These are phyloP conservation scores for Boletus insuetus DNA, from an alignment of 768 basidiomycete genomes.

Conservation along the genomic window DNA sequence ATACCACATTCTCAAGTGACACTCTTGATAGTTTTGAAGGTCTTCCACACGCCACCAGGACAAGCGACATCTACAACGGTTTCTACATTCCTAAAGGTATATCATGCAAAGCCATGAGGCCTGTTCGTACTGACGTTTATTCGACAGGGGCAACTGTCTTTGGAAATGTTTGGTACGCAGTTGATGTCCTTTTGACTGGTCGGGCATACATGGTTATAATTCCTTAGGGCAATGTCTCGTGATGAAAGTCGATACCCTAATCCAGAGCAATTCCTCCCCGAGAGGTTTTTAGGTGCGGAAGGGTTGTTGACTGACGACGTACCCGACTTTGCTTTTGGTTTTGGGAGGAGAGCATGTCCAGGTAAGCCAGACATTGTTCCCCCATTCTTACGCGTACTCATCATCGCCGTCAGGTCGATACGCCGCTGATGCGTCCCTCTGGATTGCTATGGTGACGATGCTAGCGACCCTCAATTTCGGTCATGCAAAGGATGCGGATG, in stretches of 20 bases:
- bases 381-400: not conserved
- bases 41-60: not conserved
- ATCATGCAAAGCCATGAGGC: not conserved
- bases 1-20: too few species aligned
- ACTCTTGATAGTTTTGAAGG: not conserved
- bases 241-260: not conserved
- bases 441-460: not conserved
- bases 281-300: not conserved
- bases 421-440: not conserved
- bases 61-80: not conserved
- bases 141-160: not conserved
- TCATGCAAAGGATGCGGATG: not conserved
- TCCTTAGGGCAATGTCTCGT: not conserved
- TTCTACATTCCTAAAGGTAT: slow-evolving; percentile 1
- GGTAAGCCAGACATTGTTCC: not conserved
- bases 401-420: not conserved
- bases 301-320: not conserved
- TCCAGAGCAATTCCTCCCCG: not conserved
- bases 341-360: not conserved
- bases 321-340: not conserved
- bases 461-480: not conserved
- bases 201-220: too few species aligned
- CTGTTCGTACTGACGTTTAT: too few species aligned
- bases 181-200: not conserved
- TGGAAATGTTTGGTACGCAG: not conserved